These are phyloP conservation scores for Petunia secreta DNA, from an alignment of 257 asterid genomes.

Conservation along the genomic window DNA sequence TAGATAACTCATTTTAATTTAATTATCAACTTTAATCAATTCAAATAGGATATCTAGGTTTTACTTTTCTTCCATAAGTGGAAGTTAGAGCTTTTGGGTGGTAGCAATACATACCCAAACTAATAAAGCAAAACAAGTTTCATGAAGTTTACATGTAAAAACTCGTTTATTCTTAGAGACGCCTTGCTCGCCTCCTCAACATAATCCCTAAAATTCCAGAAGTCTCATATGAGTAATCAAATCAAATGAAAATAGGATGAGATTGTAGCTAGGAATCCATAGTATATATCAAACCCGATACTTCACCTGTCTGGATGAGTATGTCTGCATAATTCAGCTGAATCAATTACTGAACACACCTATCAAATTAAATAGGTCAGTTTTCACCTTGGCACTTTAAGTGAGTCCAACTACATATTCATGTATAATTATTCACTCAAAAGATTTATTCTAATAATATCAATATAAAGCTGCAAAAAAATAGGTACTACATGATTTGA, in stretches of 20 bases:
- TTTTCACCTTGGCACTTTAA: constrained; percentile 17
- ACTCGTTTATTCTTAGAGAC: constrained; percentile 75
- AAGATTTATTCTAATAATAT: too few species aligned
- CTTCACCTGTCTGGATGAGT: constrained; percentile 95
- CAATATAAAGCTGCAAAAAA: too few species aligned
- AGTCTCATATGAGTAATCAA: background rate
- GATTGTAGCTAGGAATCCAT: background rate
- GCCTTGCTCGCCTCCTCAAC: constrained; percentile 87
- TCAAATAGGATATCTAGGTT: constrained; percentile 11
- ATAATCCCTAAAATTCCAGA: constrained; percentile 55
- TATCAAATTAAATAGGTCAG: constrained; percentile 40
- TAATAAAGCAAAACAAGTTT: constrained; percentile 33
- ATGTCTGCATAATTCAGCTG: constrained; percentile 92
- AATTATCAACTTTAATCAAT: background rate
- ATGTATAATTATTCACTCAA: too few species aligned
- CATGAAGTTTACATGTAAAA: constrained; percentile 89
- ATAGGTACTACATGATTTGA: too few species aligned
- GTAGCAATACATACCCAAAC: background rate
- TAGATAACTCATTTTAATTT: constrained; percentile 1
- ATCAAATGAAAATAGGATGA: constrained; percentile 18
- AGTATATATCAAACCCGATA: constrained; percentile 11
- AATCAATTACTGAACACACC: constrained; percentile 93
- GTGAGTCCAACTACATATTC: background rate
- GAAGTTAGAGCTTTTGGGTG: background rate
- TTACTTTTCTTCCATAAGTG: background rate